phyloP scores from a whole-genome alignment of 2,329 filamentous ascomycete species.

The Magnaporthiopsis incrustans region DNA sequence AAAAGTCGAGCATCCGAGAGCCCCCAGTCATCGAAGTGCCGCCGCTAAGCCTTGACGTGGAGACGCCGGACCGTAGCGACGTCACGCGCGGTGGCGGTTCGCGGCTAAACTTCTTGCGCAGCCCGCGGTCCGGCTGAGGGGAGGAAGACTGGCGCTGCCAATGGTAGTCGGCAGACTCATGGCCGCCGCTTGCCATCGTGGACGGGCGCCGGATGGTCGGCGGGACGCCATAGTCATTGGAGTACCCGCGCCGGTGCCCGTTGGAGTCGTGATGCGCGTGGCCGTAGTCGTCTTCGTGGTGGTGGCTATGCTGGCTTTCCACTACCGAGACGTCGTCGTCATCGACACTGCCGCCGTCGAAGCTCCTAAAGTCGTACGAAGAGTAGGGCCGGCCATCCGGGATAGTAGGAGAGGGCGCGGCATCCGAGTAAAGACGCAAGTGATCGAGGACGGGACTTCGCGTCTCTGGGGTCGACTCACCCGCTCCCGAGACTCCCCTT shows the following conservation, averaged over 20 bases:
- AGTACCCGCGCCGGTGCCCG: background rate
- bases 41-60: constrained; percentile 7
- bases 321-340: background rate
- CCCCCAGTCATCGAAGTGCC: constrained; percentile 9
- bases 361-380: background rate
- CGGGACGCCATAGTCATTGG: background rate
- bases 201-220: background rate
- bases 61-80: background rate
- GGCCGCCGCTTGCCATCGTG: no score
- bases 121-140: background rate
- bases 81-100: background rate
- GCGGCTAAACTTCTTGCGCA: background rate
- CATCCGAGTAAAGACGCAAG: constrained; percentile 7
- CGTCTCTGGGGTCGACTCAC: background rate
- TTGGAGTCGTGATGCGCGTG: background rate
- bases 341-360: background rate
- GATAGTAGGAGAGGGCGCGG: background rate
- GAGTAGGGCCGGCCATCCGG: background rate
- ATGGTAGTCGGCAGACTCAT: background rate
- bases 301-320: no score
- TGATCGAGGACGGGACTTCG: background rate
- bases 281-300: background rate
- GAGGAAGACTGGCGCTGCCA: background rate
- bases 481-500: background rate
- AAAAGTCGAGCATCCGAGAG: constrained; percentile 28